phyloP scores from a whole-genome alignment of 2,329 filamentous ascomycete species.

The Arthroderma sp. region DNA sequence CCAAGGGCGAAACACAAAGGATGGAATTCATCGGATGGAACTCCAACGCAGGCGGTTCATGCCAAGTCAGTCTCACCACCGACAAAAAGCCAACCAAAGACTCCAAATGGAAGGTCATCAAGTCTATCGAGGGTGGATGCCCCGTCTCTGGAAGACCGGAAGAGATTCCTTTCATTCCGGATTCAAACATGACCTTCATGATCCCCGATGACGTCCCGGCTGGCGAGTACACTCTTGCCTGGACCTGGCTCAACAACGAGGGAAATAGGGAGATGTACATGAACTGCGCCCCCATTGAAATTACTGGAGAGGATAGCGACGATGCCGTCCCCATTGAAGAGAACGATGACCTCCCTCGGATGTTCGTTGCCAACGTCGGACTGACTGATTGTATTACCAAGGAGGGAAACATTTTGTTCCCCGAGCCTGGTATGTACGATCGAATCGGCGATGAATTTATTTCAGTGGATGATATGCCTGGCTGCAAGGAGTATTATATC shows the following conservation, averaged over 20 bases:
- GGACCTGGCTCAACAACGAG: constrained; percentile 87
- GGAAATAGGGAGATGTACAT: constrained; percentile 96
- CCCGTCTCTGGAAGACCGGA: constrained; percentile 40
- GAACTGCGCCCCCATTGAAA: constrained; percentile 70
- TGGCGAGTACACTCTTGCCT: constrained; percentile 69
- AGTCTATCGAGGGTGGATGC: constrained; percentile 77
- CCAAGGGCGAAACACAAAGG: constrained; percentile 47
- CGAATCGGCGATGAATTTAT: too few species aligned
- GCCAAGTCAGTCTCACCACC: constrained; percentile 78
- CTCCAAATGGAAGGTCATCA: constrained; percentile 74
- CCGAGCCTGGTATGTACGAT: constrained; percentile 47
- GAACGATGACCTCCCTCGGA: constrained; percentile 52
- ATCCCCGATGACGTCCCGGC: constrained; percentile 59
- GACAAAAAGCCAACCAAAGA: constrained; percentile 54
- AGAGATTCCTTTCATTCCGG: constrained; percentile 45
- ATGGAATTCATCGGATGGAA: constrained; percentile 59
- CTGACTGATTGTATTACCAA: constrained; percentile 41
- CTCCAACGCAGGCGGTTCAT: constrained; percentile 84
- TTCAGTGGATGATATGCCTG: too few species aligned
- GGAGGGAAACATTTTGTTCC: constrained; percentile 50
- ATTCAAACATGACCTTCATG: constrained; percentile 36
- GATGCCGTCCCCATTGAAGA: constrained; percentile 29
- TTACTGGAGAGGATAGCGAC: constrained; percentile 43
- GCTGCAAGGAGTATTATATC: too few species aligned
- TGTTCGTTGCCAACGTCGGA: constrained; percentile 60